Base-by-base conservation (phyloP, 164 flowering plant species). In the Stephania cephalantha region DNA sequence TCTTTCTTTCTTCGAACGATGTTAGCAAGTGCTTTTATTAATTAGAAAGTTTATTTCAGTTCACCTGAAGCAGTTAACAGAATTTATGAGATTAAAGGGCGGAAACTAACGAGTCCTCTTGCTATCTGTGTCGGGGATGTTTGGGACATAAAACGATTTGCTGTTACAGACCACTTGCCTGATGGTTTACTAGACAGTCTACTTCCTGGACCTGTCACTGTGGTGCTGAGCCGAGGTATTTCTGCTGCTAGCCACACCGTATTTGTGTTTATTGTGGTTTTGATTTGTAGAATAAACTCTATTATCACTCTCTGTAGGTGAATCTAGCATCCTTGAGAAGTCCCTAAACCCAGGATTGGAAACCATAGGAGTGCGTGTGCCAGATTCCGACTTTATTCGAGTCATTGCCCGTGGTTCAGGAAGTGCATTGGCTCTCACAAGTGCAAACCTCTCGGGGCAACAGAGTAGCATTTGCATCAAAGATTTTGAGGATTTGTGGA, bases 181-280 rank as follows among this genome's bases (percentile, higher is more conserved):
- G 74, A 71, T 74, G 94, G 92, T 9, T 85, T 96, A 77, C 93
- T 96, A 71, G 90, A 89, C 25, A 79, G 84, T 74, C 97, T 96
- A 74, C 94, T 96, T 69, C 99, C 99, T 0, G 99, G 98, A 58
- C 99, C 99, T 74, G 97, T 93, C 70, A 96, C 99, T 73, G 88
- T 93, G 69, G 88, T 95, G 67, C 85, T 95, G 31, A 81, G 58
- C 72, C 87, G 97, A 90, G 99, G 97, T 95, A 72, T 73, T 82
- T 78, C 12, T 58, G 65, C 65, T 58, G 64, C 11, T 17, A 17
- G 7, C n/a, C n/a, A 20, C 65, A 58, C 5, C 1, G 65, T 18
- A 58, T 58, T 58, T 5, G 20, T 6, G 15, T 58, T 18, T 18
- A 13, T 58, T 17, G 18, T 1, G 6, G 42, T 35, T 6, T 58